Evolutionary conservation across 495 filamentous ascomycete species (phyloP), one percentile per base, ranked within the genome.

Genomic region (Xylaria venustula): DNA sequence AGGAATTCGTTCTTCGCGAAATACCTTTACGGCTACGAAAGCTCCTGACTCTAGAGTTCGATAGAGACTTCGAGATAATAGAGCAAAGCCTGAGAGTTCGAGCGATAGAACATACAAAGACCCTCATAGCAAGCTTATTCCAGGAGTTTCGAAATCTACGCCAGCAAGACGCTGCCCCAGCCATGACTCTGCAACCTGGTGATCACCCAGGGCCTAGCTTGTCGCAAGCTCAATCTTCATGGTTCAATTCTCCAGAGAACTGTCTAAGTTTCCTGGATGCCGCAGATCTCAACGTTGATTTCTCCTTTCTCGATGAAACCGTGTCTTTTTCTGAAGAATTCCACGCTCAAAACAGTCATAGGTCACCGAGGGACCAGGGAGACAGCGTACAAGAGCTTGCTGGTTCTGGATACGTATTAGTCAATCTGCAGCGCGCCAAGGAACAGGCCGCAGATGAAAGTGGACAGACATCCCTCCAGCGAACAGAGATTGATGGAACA

Each of bases 1-100:
- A 61, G 34, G 48, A 61, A 32, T 61, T 55, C 42, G n/a, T 61
- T 32, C 30, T 61, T 7, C 46, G 58, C 17, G 58, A 61, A 23
- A 53, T 61, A 4, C 58, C 58, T 7, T 17, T 54, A 15, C 58
- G 58, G 15, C 11, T 61, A 26, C 49, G 50, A 47, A 26, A 61
- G 26, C 44, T 34, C 19, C 37, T 61, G 11, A 30, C 7, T 17
- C 49, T 15, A 11, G 58, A 44, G 19, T 46, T 61, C 26, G 58
- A 61, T 7, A 54, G 58, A 54, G 37, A 61, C 26, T 34, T 61
- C 34, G 26, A 61, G n/a, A 54, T 61, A 14, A 19, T 61, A 41
- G 58, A 61, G 44, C 48, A 55, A 20, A 61, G 49, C 12, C 36
- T 55, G 1, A 17, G 34, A 37, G 37, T 2, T 2, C 50, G 50